A percentile compares a stretch with the other conserved stretches of the same genome.
phyloP scores from a whole-genome alignment of 176 grass and related monocot species.

The Musa beccarii region DNA sequence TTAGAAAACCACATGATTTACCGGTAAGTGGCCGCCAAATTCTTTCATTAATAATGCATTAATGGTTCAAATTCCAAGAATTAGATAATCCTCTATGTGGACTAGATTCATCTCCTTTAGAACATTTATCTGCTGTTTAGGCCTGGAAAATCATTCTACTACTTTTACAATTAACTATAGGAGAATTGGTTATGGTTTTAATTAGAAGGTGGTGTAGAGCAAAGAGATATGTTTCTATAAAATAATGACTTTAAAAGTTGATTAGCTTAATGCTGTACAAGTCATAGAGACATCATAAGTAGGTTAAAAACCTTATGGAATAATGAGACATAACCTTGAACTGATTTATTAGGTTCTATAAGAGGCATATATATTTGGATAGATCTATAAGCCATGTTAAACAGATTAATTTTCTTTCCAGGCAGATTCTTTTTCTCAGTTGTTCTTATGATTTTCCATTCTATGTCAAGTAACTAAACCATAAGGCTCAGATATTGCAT shows the following conservation, averaged over 20 bases:
- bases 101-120: too few relatives aligned
- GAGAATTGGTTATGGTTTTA: too few relatives aligned
- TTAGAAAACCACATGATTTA: background rate
- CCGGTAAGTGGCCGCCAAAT: background rate
- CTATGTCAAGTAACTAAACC: too few relatives aligned
- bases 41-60: background rate
- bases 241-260: too few relatives aligned
- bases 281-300: background rate
- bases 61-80: too few relatives aligned
- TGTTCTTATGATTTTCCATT: background rate
- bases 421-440: background rate
- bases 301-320: background rate
- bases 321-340: background rate
- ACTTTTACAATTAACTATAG: too few relatives aligned
- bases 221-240: too few relatives aligned
- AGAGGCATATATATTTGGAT: background rate
- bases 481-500: background rate
- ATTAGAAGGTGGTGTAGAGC: too few relatives aligned
- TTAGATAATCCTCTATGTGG: too few relatives aligned
- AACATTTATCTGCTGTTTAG: too few relatives aligned
- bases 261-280: too few relatives aligned
- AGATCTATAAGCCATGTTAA: background rate
- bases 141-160: too few relatives aligned
- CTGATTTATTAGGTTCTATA: background rate
- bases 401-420: background rate